A percentile compares a stretch with the other conserved stretches of the same genome.
These are phyloP conservation scores for Ambrosiella beaveri DNA, from an alignment of 2,329 filamentous ascomycete genomes.

Conservation along the genomic window DNA sequence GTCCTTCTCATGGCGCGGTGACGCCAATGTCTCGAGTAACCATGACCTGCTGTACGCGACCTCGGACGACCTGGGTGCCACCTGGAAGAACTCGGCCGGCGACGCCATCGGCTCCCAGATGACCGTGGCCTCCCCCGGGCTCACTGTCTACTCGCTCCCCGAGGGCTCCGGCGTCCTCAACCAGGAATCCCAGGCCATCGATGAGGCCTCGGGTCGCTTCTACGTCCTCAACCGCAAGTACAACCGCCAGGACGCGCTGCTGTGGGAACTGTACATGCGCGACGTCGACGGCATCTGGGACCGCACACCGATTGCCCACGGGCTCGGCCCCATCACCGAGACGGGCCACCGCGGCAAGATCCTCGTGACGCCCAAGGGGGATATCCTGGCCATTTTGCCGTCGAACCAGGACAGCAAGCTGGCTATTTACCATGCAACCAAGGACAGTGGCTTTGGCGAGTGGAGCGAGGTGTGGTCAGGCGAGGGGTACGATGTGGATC, in stretches of 20 bases:
- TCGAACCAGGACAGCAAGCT: slow-evolving; percentile 10
- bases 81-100: slow-evolving; percentile 14
- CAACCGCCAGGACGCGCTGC: slow-evolving; percentile 9
- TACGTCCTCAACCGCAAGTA: slow-evolving; percentile 14
- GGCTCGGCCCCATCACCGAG: slow-evolving; percentile 10
- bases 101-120: background rate
- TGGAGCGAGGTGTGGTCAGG: slow-evolving; percentile 13
- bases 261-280: slow-evolving; percentile 10
- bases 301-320: slow-evolving; percentile 12
- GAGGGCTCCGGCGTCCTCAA: slow-evolving; percentile 15
- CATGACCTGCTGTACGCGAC: slow-evolving; percentile 15
- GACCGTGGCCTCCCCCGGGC: background rate
- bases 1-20: slow-evolving; percentile 15
- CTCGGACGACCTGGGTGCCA: slow-evolving; percentile 13
- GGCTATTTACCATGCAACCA: slow-evolving; percentile 12
- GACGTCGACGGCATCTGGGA: slow-evolving; percentile 11
- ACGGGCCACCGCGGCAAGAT: slow-evolving; percentile 14
- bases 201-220: slow-evolving; percentile 11
- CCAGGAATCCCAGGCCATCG: slow-evolving; percentile 15
- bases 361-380: slow-evolving; percentile 10
- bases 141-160: slow-evolving; percentile 12
- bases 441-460: slow-evolving; percentile 2
- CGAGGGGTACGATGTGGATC: slow-evolving; percentile 11
- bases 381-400: slow-evolving; percentile 14
- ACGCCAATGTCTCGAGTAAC: slow-evolving; percentile 15